Percentiles rank a stretch among this genome's conserved stretches.
phyloP scores from a whole-genome alignment of 176 grass and related monocot species.

The Oryza brachyantha region DNA sequence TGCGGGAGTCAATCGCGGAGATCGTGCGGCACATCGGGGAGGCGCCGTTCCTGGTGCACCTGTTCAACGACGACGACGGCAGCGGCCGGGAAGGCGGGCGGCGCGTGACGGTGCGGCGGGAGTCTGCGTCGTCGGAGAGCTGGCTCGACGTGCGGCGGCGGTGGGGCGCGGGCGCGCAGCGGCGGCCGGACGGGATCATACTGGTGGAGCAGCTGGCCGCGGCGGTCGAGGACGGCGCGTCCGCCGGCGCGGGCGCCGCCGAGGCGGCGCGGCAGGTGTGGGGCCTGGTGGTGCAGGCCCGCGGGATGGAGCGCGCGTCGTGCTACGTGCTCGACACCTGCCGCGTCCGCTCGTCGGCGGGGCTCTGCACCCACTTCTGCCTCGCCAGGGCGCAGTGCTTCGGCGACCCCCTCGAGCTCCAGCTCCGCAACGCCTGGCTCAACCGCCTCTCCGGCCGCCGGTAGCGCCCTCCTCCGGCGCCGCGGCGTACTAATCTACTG shows the following conservation, averaged over 20 bases:
- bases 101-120: slow-evolving; percentile 51
- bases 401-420: slow-evolving; percentile 64
- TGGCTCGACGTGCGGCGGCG: slow-evolving; percentile 59
- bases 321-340: slow-evolving; percentile 80
- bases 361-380: slow-evolving; percentile 90
- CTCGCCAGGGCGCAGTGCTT: slow-evolving; percentile 77
- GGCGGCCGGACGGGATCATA: slow-evolving; percentile 72
- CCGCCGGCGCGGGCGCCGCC: not conserved
- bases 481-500: not conserved
- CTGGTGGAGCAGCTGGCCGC: slow-evolving; percentile 59
- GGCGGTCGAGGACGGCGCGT: slow-evolving; percentile 9
- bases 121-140: slow-evolving; percentile 46
- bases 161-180: slow-evolving; percentile 44
- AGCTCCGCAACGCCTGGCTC: slow-evolving; percentile 77
- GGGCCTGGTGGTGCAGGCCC: slow-evolving; percentile 60
- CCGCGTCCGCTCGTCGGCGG: slow-evolving; percentile 63
- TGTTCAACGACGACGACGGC: slow-evolving; percentile 29
- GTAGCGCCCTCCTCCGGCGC: slow-evolving; percentile 26
- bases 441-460: slow-evolving; percentile 50
- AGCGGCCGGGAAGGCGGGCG: slow-evolving; percentile 15
- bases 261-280: slow-evolving; percentile 30
- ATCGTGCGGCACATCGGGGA: slow-evolving; percentile 57
- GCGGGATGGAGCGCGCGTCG: slow-evolving; percentile 46
- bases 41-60: slow-evolving; percentile 58
- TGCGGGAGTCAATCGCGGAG: slow-evolving; percentile 48